A percentile compares a stretch with the other conserved stretches of the same genome.
Conservation (phyloP, 2,329 filamentous ascomycete species). For the Pseudogymnoascus sp. region DNA sequence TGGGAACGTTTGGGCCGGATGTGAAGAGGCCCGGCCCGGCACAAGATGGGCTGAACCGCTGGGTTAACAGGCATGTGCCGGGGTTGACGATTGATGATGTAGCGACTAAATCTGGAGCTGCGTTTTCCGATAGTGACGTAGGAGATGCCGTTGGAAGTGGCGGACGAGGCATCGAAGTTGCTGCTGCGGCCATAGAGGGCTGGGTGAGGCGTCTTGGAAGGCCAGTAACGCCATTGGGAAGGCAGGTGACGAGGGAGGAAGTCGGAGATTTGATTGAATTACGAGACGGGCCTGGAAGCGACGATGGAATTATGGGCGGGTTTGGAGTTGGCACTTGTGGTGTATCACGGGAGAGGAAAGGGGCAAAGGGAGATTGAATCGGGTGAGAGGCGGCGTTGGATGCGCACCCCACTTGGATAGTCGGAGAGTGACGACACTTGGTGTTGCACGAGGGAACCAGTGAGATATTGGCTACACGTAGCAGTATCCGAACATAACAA, state of each 20-base stretch:
- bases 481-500: conserved; percentile 1
- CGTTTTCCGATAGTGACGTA: conserved; percentile 35
- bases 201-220: conserved; percentile 73
- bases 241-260: conserved; percentile 35
- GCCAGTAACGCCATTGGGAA: conserved; percentile 36
- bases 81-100: conserved; percentile 17
- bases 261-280: conserved; percentile 64
- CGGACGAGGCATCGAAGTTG: conserved; percentile 43
- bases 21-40: conserved; percentile 72
- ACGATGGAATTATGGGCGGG: conserved; percentile 36
- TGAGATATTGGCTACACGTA: neutral
- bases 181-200: conserved; percentile 78
- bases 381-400: neutral
- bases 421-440: neutral
- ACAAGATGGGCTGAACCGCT: conserved; percentile 73
- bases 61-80: conserved; percentile 34
- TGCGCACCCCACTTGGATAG: neutral
- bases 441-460: neutral
- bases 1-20: conserved; percentile 68
- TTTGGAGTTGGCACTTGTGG: conserved; percentile 23
- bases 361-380: conserved; percentile 4
- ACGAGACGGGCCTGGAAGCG: conserved; percentile 49
- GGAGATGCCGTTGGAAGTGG: conserved; percentile 33
- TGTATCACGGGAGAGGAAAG: conserved; percentile 11
- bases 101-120: conserved; percentile 26